A percentile compares a stretch with the other conserved stretches of the same genome.
phyloP scores from a whole-genome alignment of 306 rosid species.

The Vigna angularis region DNA sequence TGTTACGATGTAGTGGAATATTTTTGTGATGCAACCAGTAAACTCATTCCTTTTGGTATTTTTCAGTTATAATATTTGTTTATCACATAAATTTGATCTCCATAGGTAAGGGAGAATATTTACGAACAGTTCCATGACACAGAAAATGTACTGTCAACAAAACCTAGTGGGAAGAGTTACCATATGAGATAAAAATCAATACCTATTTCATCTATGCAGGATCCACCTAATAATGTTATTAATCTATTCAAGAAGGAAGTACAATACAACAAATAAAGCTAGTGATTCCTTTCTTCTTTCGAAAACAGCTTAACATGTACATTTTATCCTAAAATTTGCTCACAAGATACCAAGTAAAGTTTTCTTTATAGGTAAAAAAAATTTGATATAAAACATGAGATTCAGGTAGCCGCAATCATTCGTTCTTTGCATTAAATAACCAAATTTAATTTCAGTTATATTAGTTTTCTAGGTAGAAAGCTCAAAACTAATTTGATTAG shows the following conservation, averaged over 20 bases:
- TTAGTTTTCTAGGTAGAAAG: background rate
- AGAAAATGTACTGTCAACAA: background rate
- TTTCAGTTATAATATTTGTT: too few species aligned
- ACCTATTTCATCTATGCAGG: background rate
- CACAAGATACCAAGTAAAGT: background rate
- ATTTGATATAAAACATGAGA: background rate
- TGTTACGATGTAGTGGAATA: too few species aligned
- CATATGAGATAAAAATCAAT: background rate
- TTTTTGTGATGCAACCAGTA: too few species aligned
- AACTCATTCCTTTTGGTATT: too few species aligned
- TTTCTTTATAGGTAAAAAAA: background rate
- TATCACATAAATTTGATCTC: too few species aligned
- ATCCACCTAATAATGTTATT: background rate
- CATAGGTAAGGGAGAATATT: too few species aligned
- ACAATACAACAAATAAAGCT: background rate
- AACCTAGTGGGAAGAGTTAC: background rate
- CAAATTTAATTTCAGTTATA: background rate
- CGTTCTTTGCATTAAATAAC: background rate
- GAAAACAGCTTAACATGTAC: background rate
- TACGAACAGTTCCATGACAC: too few species aligned
- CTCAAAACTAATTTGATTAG: background rate
- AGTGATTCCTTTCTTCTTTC: background rate
- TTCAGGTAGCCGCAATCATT: background rate
- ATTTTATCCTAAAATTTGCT: too few species aligned
- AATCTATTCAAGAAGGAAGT: background rate